These are phyloP conservation scores for Amanita fuliginea DNA, from an alignment of 768 basidiomycete species.

Conservation along the genomic window DNA sequence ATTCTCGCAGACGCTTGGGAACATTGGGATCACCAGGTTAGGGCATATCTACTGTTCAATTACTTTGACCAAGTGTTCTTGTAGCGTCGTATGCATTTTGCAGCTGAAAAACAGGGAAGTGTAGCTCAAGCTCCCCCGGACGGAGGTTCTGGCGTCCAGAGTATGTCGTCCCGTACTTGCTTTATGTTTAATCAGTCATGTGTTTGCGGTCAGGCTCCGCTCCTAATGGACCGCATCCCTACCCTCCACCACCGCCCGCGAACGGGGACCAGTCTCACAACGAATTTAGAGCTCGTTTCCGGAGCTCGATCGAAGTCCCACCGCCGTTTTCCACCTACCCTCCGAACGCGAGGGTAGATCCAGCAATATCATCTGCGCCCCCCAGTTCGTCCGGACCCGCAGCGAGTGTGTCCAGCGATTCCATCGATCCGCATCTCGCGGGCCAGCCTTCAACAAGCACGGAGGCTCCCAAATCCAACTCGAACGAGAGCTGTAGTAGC, in stretches of 20 bases:
- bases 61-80: constrained; percentile 4
- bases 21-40: constrained; percentile 74
- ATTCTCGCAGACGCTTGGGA: constrained; percentile 81
- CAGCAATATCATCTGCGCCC: not conserved
- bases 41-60: constrained; percentile 13
- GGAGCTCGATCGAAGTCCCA: constrained; percentile 5
- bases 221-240: constrained; percentile 7
- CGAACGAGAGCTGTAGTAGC: not conserved
- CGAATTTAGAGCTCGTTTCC: constrained; percentile 7
- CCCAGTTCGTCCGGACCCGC: not conserved
- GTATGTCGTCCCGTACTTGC: not conserved
- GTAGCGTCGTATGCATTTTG: constrained; percentile 32
- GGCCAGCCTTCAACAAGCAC: not conserved
- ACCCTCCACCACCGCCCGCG: constrained; percentile 3
- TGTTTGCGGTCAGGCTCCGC: not conserved
- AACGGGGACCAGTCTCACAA: constrained; percentile 7
- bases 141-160: not conserved
- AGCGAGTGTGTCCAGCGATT: not conserved
- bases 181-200: not conserved
- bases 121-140: constrained; percentile 1
- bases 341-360: not conserved
- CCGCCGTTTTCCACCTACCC: constrained; percentile 3
- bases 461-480: not conserved
- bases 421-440: constrained; percentile 5
- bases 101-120: constrained; percentile 23